phyloP scores from a whole-genome alignment of 441 rosid species.

The Metrosideros polymorpha region DNA sequence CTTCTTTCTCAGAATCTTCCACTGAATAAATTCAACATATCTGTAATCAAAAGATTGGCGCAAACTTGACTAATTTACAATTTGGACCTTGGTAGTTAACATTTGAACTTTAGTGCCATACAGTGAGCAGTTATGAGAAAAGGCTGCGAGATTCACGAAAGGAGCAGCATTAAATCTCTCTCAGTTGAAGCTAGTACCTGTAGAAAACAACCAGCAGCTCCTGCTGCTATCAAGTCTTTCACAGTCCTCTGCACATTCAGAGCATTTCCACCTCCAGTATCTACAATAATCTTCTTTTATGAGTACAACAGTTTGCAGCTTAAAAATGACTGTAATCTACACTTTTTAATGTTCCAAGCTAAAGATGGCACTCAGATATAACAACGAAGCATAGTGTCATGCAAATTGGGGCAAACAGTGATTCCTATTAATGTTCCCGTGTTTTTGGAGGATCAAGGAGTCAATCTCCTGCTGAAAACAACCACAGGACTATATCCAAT shows the following conservation, averaged over 20 bases:
- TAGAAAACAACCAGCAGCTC: slow-evolving; percentile 52
- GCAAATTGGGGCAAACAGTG: not conserved
- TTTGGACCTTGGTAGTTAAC: not conserved
- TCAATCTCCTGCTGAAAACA: not conserved
- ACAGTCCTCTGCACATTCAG: slow-evolving; percentile 45
- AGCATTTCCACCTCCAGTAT: slow-evolving; percentile 48
- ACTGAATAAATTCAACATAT: not conserved
- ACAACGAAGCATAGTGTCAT: not conserved
- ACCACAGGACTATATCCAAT: not conserved
- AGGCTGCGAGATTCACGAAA: not conserved
- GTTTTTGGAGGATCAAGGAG: not conserved
- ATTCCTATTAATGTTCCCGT: not conserved
- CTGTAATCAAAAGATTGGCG: not conserved
- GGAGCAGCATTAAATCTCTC: not conserved
- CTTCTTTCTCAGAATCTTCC: not conserved
- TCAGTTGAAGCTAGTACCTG: slow-evolving; percentile 20
- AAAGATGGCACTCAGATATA: not conserved
- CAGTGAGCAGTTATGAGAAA: not conserved
- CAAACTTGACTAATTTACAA: not conserved
- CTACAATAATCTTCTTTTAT: not conserved
- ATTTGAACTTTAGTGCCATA: not conserved
- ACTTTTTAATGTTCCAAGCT: not conserved
- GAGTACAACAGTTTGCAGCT: not conserved
- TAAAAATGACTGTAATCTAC: not conserved
- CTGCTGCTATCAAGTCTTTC: slow-evolving; percentile 43